Base-by-base conservation (phyloP, 495 filamentous ascomycete genomes). In the Podospora anserina region DNA sequence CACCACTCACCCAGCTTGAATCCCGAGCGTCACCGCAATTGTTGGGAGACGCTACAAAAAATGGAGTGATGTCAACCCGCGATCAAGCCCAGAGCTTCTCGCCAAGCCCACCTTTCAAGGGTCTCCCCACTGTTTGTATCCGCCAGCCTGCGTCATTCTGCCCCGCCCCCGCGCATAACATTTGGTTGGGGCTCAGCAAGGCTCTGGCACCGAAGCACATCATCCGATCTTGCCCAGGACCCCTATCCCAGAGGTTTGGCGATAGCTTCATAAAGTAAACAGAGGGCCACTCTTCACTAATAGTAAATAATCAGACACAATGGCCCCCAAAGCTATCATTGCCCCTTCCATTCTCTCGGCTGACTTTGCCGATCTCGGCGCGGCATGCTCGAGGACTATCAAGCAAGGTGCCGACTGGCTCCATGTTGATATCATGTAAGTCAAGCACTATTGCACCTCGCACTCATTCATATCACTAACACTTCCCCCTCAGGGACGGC, bases 281-380 rank as follows among this genome's bases (percentile, higher is more conserved):
- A 49, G 39, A 49, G 1, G 6, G 2, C 13, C 39, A 49, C 9
- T 49, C 39, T 49, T 32, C 39, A 49, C 9, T 1, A 49, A 63
- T 49, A 63, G 2, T 18, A 18, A 19, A 63, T 1, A 63, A 34
- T 63, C 27, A 53, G 39, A 61, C 54, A 32, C n/a, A 67, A 97
- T 97, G 95, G 82, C 91, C 56, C 96, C 94, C 0, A 86, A 90
- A 72, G 90, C 95, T 54, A 96, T 98, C 78, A 96, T 98, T 76
- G 93, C 94, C 11, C 95, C 95, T 19, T 99, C 95, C 18, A 98
- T 99, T 71, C 90, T 99, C 59, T 94, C 93, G 74, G 96, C 95
- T 66, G 93, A 99, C 84, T 99, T 99, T 78, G 92, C 88, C 71
- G 84, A 88, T 66, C 88, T 99, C 57, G 92, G 93, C 74, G 84